Percentiles rank a stretch among this genome's conserved stretches.
phyloP scores from a whole-genome alignment of 495 filamentous ascomycete genomes.

The Talaromyces stipitatus region DNA sequence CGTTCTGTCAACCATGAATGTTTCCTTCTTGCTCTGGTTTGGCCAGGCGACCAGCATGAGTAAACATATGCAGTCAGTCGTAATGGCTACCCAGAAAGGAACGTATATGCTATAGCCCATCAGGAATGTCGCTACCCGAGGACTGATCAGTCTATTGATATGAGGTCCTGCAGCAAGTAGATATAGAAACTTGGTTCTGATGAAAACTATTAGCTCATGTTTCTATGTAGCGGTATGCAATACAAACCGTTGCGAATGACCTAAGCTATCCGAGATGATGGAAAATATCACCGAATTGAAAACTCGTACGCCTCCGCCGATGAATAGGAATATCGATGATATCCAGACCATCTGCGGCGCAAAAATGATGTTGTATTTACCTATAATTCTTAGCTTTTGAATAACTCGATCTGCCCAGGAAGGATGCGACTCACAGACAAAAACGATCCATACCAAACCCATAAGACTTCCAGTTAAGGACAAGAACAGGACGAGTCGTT shows the following conservation, averaged over 20 bases:
- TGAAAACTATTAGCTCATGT: neutral
- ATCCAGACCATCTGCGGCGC: constrained; percentile 4
- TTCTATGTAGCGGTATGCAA: neutral
- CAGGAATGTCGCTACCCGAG: neutral
- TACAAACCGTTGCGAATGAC: neutral
- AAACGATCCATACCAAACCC: neutral
- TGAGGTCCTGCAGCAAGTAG: neutral
- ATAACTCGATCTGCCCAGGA: too few species aligned
- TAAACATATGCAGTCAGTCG: neutral
- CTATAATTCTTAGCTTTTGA: neutral
- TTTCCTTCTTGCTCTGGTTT: neutral
- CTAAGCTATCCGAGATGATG: constrained; percentile 1
- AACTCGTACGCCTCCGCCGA: constrained; percentile 15
- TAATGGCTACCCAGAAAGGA: neutral
- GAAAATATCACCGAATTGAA: constrained; percentile 15
- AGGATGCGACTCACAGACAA: neutral
- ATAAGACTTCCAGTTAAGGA: neutral
- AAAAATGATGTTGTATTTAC: neutral
- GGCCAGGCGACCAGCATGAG: neutral
- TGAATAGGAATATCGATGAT: constrained; percentile 13
- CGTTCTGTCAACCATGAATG: neutral
- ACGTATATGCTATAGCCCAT: neutral
- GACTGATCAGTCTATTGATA: neutral
- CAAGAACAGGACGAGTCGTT: neutral
- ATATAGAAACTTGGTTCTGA: neutral